Conservation (phyloP, 257 asterid genomes). For the Avicennia marina region DNA sequence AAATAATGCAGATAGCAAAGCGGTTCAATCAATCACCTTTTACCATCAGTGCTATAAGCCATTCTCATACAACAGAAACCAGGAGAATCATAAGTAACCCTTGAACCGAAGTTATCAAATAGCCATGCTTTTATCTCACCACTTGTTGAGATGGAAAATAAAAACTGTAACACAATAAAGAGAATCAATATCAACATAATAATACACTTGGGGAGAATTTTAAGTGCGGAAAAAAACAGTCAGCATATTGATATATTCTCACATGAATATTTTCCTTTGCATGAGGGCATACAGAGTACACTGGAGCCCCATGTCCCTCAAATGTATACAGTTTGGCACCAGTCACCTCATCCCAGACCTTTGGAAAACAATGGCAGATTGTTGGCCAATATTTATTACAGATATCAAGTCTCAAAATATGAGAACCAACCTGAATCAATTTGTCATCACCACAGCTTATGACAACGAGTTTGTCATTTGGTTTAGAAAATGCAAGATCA, state of each 20-base stretch:
- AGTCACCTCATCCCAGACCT: slow-evolving; percentile 65
- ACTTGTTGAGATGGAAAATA: slow-evolving; percentile 52
- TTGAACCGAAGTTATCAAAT: slow-evolving; percentile 40
- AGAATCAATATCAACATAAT: neutral
- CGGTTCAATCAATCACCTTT: slow-evolving; percentile 38
- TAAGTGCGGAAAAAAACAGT: neutral
- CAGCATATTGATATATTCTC: slow-evolving; percentile 10
- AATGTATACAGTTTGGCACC: slow-evolving; percentile 57
- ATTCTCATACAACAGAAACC: slow-evolving; percentile 53
- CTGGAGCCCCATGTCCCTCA: slow-evolving; percentile 66
- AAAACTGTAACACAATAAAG: slow-evolving; percentile 33
- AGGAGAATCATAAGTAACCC: slow-evolving; percentile 44
- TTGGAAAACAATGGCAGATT: slow-evolving; percentile 4
- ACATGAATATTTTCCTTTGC: slow-evolving; percentile 43
- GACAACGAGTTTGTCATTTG: slow-evolving; percentile 34
- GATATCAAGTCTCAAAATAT: neutral
- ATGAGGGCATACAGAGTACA: slow-evolving; percentile 66
- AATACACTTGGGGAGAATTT: neutral
- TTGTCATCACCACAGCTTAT: slow-evolving; percentile 83
- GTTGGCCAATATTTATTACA: slow-evolving; percentile 5
- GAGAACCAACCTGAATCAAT: slow-evolving; percentile 46
- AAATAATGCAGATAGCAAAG: neutral
- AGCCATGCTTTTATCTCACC: slow-evolving; percentile 81
- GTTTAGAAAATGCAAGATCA: slow-evolving; percentile 64
- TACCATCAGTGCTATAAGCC: slow-evolving; percentile 49